Percentiles rank a stretch among this genome's conserved stretches.
Conservation (phyloP, 2,329 filamentous ascomycete species). For the Nannizziopsis barbatae region DNA sequence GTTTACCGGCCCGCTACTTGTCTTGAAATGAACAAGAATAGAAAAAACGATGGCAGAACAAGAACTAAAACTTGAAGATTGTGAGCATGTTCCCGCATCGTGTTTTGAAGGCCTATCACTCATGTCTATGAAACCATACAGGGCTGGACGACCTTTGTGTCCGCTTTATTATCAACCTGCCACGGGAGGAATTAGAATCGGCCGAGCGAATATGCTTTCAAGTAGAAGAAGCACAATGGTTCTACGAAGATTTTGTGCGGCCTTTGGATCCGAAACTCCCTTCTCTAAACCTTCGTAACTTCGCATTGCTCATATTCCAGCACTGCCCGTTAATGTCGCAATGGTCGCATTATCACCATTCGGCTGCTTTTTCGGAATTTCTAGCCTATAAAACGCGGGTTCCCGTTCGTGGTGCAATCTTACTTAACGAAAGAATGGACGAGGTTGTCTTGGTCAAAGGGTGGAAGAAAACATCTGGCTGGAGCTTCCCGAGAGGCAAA, state of each 20-base stretch:
- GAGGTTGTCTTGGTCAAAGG: conserved; percentile 87
- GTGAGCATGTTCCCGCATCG: conserved; percentile 40
- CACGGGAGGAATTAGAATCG: conserved; percentile 76
- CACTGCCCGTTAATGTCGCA: conserved; percentile 81
- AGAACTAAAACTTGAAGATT: conserved; percentile 84
- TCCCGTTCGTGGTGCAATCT: conserved; percentile 83
- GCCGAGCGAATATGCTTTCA: conserved; percentile 96
- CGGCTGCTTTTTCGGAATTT: conserved; percentile 80
- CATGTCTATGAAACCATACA: conserved; percentile 26
- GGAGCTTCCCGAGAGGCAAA: conserved; percentile 94
- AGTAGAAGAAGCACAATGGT: conserved; percentile 99
- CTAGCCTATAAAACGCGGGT: conserved; percentile 88
- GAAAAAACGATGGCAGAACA: conserved; percentile 57
- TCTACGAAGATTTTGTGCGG: conserved; percentile 98
- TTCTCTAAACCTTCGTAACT: conserved; percentile 70
- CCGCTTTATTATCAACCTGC: conserved; percentile 95
- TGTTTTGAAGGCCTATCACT: not conserved
- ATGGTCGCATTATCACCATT: conserved; percentile 66
- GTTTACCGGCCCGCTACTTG: not conserved
- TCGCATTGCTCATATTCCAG: conserved; percentile 82
- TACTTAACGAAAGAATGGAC: conserved; percentile 92
- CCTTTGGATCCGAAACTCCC: conserved; percentile 76
- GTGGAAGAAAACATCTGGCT: conserved; percentile 93
- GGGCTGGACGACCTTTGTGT: conserved; percentile 97
- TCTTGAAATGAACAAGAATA: conserved; percentile 51